phyloP scores from a whole-genome alignment of 805 yeast genomes.

The Priceomyces haplophilus region DNA sequence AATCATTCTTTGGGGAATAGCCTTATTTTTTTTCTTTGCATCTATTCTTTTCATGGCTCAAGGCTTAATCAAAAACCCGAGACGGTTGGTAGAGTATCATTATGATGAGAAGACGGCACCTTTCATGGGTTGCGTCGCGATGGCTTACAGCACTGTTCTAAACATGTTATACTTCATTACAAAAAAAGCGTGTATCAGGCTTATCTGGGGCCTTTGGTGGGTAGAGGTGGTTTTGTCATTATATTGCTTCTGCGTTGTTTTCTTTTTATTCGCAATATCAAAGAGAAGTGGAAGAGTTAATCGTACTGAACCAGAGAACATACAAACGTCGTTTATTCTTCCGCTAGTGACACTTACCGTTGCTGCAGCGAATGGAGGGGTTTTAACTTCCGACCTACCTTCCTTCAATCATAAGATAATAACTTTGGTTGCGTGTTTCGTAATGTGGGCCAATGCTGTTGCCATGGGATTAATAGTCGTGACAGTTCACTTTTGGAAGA shows the following conservation, averaged over 20 bases:
- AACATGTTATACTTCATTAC: conserved; percentile 52
- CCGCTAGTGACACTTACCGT: conserved; percentile 84
- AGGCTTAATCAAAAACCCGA: conserved; percentile 36
- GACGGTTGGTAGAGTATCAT: conserved; percentile 15
- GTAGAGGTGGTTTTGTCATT: conserved; percentile 54
- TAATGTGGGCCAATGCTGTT: conserved; percentile 71
- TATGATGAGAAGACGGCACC: conserved; percentile 47
- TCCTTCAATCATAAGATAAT: conserved; percentile 42
- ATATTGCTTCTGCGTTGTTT: conserved; percentile 57
- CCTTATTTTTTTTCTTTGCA: conserved; percentile 46
- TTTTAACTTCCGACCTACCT: conserved; percentile 47
- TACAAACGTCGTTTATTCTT: conserved; percentile 60
- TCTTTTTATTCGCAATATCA: conserved; percentile 46
- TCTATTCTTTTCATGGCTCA: conserved; percentile 41
- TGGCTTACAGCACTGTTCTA: conserved; percentile 72
- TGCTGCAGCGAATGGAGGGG: conserved; percentile 65
- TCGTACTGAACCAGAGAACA: conserved; percentile 19
- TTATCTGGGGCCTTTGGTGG: conserved; percentile 73
- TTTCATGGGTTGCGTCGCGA: conserved; percentile 74
- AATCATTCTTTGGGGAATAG: conserved; percentile 59
- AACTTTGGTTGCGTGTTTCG: conserved; percentile 50
- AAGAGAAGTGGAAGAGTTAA: conserved; percentile 28
- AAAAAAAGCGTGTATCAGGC: conserved; percentile 41
- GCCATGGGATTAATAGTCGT: conserved; percentile 55
- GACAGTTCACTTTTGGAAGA: conserved; percentile 57